Evolutionary conservation across 805 yeast species (phyloP), one percentile per base, ranked within the genome.

Genomic region (Schizosaccharomyces osmophilus): DNA sequence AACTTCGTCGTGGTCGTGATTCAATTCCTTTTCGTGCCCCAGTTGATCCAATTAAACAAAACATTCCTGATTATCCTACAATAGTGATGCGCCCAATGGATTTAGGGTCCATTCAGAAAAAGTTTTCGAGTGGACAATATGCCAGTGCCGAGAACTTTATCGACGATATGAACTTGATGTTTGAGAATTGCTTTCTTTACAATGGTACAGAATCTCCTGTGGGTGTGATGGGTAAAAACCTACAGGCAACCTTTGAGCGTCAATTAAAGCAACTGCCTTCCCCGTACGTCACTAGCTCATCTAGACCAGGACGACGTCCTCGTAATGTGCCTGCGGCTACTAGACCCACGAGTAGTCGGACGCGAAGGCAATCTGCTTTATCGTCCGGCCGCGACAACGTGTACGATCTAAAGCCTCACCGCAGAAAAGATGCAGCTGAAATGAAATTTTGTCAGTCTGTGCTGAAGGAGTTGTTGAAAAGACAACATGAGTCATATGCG

Each of bases 301-400:
- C 62, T 5, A 59, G 62, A 4, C 31, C 58, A 17, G 59, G 59
- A 5, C 22, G 43, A 4, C 43, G 43, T n/a, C 43, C 31, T 17
- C 78, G 90, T 63, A 69, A 72, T 36, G 63, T 54, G 22, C 65
- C 63, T 45, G 41, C 48, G 26, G 59, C 61, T 45, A 85, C 82
- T 61, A 78, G 98, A 66, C 97, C 97, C 48, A 90, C 90, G 72
- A 81, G 98, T 66, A 93, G 87, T 66, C 87, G 93, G 59, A 97
- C 89, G 70, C 98, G 98, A 2, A 98, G 97, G 62, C 84, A 85
- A 69, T 86, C 95, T 39, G 22, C n/a, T 43, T 48, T 24, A 3
- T 48, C 55, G 5, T 48, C 55, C 6, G 6, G 24, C 17, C 87
- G 87, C 69, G 97, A 93, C 70, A 80, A 89, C 71, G 94, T 95